Evolutionary conservation across 805 yeast genomes (phyloP).

Genomic region (Candida quercuum): DNA sequence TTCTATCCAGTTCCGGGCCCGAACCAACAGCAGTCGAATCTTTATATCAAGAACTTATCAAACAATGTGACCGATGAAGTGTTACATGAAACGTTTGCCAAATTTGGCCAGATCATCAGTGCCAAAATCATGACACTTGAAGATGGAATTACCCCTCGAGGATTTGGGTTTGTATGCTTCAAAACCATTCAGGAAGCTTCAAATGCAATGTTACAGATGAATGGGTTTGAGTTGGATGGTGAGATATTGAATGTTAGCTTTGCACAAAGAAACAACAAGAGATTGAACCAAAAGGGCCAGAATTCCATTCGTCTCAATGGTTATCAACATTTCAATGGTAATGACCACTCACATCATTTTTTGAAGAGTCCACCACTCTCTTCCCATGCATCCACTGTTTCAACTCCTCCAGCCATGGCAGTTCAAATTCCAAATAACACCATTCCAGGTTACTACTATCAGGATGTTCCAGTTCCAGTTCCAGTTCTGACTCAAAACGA

Average conservation of each 20-base stretch:
- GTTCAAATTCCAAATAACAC: too few species aligned
- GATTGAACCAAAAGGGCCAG: conserved; percentile 18
- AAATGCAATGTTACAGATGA: conserved; percentile 59
- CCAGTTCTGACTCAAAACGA: not conserved
- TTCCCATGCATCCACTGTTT: too few species aligned
- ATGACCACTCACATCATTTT: too few species aligned
- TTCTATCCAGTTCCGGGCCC: conserved; percentile 38
- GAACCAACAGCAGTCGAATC: conserved; percentile 56
- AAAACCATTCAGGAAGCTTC: conserved; percentile 57
- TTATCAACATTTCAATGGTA: too few species aligned
- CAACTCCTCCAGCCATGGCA: too few species aligned
- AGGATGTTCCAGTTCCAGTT: not conserved
- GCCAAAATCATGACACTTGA: conserved; percentile 45
- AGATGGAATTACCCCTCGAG: conserved; percentile 42
- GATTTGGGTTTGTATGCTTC: conserved; percentile 76
- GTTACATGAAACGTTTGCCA: conserved; percentile 32
- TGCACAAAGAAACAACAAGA: conserved; percentile 68
- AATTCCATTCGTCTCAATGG: not conserved
- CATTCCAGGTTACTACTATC: not conserved
- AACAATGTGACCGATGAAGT: conserved; percentile 45
- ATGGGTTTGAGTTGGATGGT: conserved; percentile 49
- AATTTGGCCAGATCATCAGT: conserved; percentile 44
- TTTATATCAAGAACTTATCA: conserved; percentile 61
- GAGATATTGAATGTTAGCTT: conserved; percentile 58
- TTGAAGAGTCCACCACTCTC: too few species aligned